phyloP scores from a whole-genome alignment of 805 yeast genomes.

The Ogataea saltuana region DNA sequence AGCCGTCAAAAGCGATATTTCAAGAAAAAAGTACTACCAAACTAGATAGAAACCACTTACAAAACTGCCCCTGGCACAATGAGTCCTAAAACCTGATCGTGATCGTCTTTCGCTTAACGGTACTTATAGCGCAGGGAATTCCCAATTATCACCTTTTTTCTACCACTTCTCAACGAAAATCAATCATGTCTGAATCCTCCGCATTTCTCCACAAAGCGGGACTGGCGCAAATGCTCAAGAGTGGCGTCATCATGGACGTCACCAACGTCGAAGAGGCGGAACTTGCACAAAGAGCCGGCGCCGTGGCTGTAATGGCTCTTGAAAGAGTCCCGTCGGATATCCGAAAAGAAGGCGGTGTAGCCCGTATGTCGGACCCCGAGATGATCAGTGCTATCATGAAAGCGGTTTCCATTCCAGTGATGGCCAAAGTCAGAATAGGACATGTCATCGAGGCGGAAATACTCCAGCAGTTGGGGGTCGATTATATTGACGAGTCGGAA shows the following conservation, averaged over 20 bases:
- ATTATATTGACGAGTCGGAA: slow-evolving; percentile 82
- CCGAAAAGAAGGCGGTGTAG: slow-evolving; percentile 78
- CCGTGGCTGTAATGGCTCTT: slow-evolving; percentile 87
- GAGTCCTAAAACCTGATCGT: too few species aligned
- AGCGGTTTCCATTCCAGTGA: slow-evolving; percentile 70
- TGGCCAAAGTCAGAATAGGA: slow-evolving; percentile 87
- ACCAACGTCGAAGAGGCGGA: slow-evolving; percentile 78
- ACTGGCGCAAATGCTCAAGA: slow-evolving; percentile 83
- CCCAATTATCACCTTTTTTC: neutral
- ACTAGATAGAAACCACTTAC: too few species aligned
- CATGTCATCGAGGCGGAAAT: slow-evolving; percentile 82
- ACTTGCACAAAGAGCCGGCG: slow-evolving; percentile 82
- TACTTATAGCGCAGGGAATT: too few species aligned
- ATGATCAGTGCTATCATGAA: slow-evolving; percentile 76
- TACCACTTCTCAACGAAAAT: neutral
- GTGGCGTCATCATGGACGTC: slow-evolving; percentile 74
- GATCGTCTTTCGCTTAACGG: too few species aligned
- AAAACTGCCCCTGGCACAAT: too few species aligned
- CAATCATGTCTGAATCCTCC: neutral
- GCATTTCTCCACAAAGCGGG: slow-evolving; percentile 66
- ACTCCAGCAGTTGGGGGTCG: slow-evolving; percentile 68
- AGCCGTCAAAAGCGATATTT: too few species aligned
- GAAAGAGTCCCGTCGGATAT: slow-evolving; percentile 86
- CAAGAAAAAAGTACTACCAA: too few species aligned
- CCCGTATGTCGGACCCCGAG: slow-evolving; percentile 83